These are phyloP conservation scores for Pseudoturritis turrita DNA, from an alignment of 345 rosid genomes.

Conservation along the genomic window DNA sequence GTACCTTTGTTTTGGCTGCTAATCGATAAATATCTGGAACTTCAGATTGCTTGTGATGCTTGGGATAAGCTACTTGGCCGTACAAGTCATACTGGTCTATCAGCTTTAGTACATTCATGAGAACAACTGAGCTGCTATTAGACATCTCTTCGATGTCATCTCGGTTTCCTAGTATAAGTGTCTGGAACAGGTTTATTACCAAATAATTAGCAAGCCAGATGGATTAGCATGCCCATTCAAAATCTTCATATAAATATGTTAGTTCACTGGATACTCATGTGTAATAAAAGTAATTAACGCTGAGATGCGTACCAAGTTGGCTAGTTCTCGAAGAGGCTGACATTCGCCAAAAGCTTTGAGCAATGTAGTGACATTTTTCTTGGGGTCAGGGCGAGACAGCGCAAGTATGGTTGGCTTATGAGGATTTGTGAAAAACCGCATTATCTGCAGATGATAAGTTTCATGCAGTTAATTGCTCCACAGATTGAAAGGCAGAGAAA, in stretches of 20 bases:
- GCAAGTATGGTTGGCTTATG: slow-evolving; percentile 92
- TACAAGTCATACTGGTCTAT: slow-evolving; percentile 94
- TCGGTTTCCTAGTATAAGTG: slow-evolving; percentile 87
- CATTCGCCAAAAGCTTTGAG: slow-evolving; percentile 93
- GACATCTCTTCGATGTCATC: slow-evolving; percentile 97
- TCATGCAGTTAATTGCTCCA: background rate
- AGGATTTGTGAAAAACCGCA: slow-evolving; percentile 89
- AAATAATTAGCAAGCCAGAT: background rate
- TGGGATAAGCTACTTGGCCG: slow-evolving; percentile 92
- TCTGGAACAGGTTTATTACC: slow-evolving; percentile 60
- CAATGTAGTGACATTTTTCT: slow-evolving; percentile 83
- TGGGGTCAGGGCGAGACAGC: slow-evolving; percentile 87
- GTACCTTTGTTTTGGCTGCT: slow-evolving; percentile 92
- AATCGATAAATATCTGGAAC: slow-evolving; percentile 95
- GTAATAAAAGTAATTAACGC: background rate
- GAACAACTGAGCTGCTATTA: slow-evolving; percentile 69
- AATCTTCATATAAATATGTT: background rate
- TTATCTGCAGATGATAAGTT: slow-evolving; percentile 43
- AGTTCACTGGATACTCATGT: background rate
- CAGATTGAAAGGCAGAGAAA: background rate
- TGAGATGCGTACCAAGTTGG: slow-evolving; percentile 60
- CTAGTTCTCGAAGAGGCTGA: slow-evolving; percentile 73
- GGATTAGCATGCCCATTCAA: background rate
- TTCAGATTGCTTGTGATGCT: slow-evolving; percentile 91
- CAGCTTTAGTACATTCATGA: slow-evolving; percentile 77